Evolutionary conservation across 2,329 filamentous ascomycete genomes (phyloP), one percentile per base, ranked within the genome.

Genomic region (Aureobasidium mangrovei): DNA sequence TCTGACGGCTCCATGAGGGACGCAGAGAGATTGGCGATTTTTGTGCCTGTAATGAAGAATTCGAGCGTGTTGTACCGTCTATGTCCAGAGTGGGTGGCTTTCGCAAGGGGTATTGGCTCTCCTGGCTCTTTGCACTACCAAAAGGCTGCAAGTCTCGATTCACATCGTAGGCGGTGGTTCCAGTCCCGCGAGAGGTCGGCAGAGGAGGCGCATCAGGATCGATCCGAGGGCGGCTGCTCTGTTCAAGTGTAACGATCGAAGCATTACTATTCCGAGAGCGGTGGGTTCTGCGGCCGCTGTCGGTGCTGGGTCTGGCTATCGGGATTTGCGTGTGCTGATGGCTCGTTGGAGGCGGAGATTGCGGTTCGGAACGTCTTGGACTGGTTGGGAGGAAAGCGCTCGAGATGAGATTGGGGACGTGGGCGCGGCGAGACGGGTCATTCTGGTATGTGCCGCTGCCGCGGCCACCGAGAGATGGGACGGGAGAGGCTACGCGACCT

Each of bases 341-440:
- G 10, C 54, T 58, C 40, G 47, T 76, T 9, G 48, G 45, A 5
- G 46, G 58, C 12, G 55, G 49, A 43, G 44, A 55, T 24, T 55
- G 52, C 29, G 38, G 46, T 29, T 58, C 51, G 71, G 97, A 91
- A 48, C 97, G 76, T 67, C 89, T 86, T 27, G 91, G 95, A 72
- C 91, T 97, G 89, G 98, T 95, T 38, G 93, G 93, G 67, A 95
- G 95, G 73, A 98, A 97, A 53, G 88, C 91, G 65, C 91, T 86
- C 12, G 89, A 90, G 2, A 89, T 85, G 52, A 98, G 74, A 1
- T 86, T 90, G 1, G 93, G 91, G 24, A 95, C 90, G 75, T 98
- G 93, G 40, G 88, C 93, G 64, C 85, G 81, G 66, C 85, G 78
- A 60, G 58, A 57, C 7, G 58, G 53, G 26, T 59, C 57, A 24